Evolutionary conservation across 768 basidiomycete genomes (phyloP), one percentile per base, ranked within the genome.

Genomic region (Pleurotus giganteus): DNA sequence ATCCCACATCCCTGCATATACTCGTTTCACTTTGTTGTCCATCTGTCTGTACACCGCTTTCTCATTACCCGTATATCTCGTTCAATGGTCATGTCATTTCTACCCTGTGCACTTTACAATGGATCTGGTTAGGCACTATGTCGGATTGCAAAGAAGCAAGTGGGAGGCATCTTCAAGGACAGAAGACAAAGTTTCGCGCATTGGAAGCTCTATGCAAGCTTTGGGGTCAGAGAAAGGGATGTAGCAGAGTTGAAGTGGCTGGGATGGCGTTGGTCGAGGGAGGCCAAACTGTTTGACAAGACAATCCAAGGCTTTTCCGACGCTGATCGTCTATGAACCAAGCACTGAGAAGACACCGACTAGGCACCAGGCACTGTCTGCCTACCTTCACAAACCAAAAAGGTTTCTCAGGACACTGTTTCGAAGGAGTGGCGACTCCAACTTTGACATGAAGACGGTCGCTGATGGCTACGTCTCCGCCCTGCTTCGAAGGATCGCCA

Each of bases 361-460:
- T n/a, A n/a, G n/a, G n/a, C n/a, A n/a, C n/a, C 15, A 41, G 2
- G 2, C 5, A 24, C 21, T n/a, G 11, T 19, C 13, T 37, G 61
- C 69, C 58, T 61, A 89, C 90, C 79, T 89, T 91, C 46, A 76
- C 72, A 53, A 89, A 80, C 91, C 91, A 94, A 46, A 90, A 77
- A 5, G 76, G 62, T 47, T 71, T 73, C 62, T 83, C 79, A 13
- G 62, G 61, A 1, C 61, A 51, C 50, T 70, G 64, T 19, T 65
- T 69, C 2, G 58, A 56, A 4, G 60, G 51, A 50, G 70, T 65
- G 17, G 65, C 69, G 2, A 59, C 57, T 3, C 60, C 58, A 4
- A 84, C 78, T 34, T 71, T 80, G 29, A 90, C 61, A 64, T 88
- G 80, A 37, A 88, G 59, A 21, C 89, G 79, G 55, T 88, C 76